Evolutionary conservation across 257 asterid genomes (phyloP).

Genomic region (Jasminum sambac): DNA sequence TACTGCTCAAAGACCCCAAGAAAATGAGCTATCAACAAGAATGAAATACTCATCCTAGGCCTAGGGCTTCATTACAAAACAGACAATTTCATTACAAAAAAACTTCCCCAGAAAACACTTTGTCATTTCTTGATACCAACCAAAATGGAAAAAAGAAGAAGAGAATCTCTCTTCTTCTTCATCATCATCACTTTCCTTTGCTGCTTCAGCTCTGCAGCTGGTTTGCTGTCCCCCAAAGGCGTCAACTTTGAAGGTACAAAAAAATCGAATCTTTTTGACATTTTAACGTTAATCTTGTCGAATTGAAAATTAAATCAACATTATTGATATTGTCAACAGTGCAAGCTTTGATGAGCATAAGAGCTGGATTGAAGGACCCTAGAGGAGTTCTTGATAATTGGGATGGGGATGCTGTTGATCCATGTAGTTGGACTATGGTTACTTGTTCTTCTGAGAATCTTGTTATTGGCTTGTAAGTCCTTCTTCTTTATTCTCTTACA

Average conservation of each 20-base stretch:
- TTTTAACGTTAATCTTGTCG: neutral
- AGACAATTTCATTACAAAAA: conserved; percentile 25
- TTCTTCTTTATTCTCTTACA: neutral
- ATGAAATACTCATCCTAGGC: conserved; percentile 32
- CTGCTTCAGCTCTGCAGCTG: conserved; percentile 49
- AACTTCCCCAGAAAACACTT: conserved; percentile 5
- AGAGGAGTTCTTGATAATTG: conserved; percentile 93
- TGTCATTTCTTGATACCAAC: conserved; percentile 22
- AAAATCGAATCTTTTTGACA: neutral
- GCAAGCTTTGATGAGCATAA: conserved; percentile 93
- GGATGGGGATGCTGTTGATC: conserved; percentile 97
- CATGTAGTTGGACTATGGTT: conserved; percentile 99
- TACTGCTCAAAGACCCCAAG: conserved; percentile 34
- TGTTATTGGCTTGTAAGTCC: conserved; percentile 88
- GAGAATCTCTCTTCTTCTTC: conserved; percentile 36
- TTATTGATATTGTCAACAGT: conserved; percentile 41
- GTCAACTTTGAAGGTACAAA: conserved; percentile 93
- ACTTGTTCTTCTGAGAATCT: conserved; percentile 82
- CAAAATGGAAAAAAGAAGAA: conserved; percentile 38
- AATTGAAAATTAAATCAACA: neutral
- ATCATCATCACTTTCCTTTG: conserved; percentile 35
- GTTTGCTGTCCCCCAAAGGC: conserved; percentile 87
- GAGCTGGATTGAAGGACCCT: conserved; percentile 75
- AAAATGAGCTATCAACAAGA: conserved; percentile 43
- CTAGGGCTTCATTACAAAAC: conserved; percentile 20